Evolutionary conservation across 2,329 filamentous ascomycete species (phyloP), one percentile per base, ranked within the genome.

Genomic region (Exophiala spinifera): DNA sequence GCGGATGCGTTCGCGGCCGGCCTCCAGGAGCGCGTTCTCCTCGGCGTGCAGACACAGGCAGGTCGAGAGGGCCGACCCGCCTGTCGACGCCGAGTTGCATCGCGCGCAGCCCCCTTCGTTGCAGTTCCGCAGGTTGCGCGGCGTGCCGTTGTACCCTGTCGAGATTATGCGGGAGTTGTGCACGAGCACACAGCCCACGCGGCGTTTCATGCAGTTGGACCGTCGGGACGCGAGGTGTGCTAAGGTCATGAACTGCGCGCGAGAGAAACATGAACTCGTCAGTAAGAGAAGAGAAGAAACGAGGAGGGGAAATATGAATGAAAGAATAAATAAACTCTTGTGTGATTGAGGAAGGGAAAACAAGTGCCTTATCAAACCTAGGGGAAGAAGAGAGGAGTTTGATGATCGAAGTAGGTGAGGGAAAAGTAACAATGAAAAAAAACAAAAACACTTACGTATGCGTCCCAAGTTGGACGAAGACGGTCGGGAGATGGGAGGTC

Each of bases 101-200:
- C 94, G 81, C 10, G 79, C 71, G 78, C 94, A 99, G 46, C 94
- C 94, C 62, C 94, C 94, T 66, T 95, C 89, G 63, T 87, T 88
- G 74, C 94, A 99, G 74, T 99, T 99, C 51, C 77, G 83, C 65
- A 96, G 78, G 40, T 91, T 87, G 19, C 92, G 81, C 10, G 94
- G 91, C n/a, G 94, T 97, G 58, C 94, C 94, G 72, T 99, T 99
- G 76, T 99, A 99, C 17, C 94, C 94, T 0, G 94, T 99, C 67
- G 87, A 90, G 63, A 97, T 89, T 60, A 99, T 94, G 63, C 91
- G 83, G 40, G 36, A 44, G 67, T 91, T 86, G 60, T 87, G 80
- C 31, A 97, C 91, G 8, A 99, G 79, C 5, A 97, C 94, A 73
- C 91, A 96, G 6, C 94, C 94, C 1, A 99, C 94, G 61, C 92